Base-by-base conservation (phyloP, 352 stramenopile species). In the Aphanomyces stellatus region DNA sequence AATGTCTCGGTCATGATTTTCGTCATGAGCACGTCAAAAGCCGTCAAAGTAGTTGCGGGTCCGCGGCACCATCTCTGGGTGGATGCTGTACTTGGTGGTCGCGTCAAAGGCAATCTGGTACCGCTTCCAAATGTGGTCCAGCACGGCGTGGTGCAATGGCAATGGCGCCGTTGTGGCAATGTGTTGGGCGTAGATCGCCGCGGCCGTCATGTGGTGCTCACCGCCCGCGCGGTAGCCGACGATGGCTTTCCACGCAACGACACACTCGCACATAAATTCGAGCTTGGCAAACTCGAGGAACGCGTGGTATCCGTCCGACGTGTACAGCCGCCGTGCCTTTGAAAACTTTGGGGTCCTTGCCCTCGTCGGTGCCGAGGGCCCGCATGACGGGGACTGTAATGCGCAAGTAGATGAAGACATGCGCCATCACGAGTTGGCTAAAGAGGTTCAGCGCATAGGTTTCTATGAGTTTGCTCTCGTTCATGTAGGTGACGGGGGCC, bases 41-140 rank as follows among this genome's bases (percentile, higher is more conserved):
- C n/a, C 15, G 17, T 65, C 41, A 30, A 51, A 65, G 40, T 27
- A 65, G 25, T 65, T 5, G 19, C 28, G 19, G 43, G 51, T 30
- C 1, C 31, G 57, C 8, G 37, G 25, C 42, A 51, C 19, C 6
- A 11, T 28, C 10, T 51, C 35, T 15, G 57, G 35, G 57, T 33
- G 15, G 30, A 65, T 22, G 49, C 60, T 62, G 56, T 70, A 73
- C 55, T 73, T 73, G 35, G 51, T 48, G 37, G 42, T 65, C 19
- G 57, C 66, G 4, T 43, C 48, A 13, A 68, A 25, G 0, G 66
- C 65, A 34, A 55, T 48, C 27, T 59, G 25, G 34, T 72, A 60
- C 31, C 51, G 51, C 11, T 33, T 31, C 31, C 28, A n/a, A 3
- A 60, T 3, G 5, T 15, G 10, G 6, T 31, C 11, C 17, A 31